Evolutionary conservation across 257 asterid species (phyloP), one percentile per base, ranked within the genome.

Genomic region (Ajuga chamaepitys): DNA sequence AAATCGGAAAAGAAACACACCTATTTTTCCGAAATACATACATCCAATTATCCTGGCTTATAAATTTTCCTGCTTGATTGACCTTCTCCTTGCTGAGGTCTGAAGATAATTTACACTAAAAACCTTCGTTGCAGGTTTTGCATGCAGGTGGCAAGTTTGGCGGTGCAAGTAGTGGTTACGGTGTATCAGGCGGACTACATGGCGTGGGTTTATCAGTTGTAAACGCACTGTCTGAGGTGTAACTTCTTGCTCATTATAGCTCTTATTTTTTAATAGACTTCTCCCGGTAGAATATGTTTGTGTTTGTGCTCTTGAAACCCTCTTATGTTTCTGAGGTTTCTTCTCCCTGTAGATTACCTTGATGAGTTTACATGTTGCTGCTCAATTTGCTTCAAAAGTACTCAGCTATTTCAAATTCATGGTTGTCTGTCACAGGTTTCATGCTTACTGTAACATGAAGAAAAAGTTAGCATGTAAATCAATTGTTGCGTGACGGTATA

Each of bases 111-210:
- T 62, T 52, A 55, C 59, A 16, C 45, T 68, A 48, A 69, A 60
- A 58, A 41, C 41, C 28, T 34, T 74, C 51, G 40, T 67, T 90
- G 83, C 92, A 94, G 99, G 91, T 94, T 73, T 80, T 94, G 83
- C 99, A 94, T 76, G 99, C 99, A 9, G 99, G 99, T 82, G 99
- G 99, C 47, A 94, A 94, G 74, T 94, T 94, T 76, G 99, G 99
- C 79, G 97, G 99, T 73, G 72, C 89, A 28, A 90, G 95, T 74
- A 94, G 99, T 79, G 99, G 99, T 65, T 94, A 94, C 77, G 85
- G 86, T 65, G 97, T 94, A 61, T 94, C 99, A 28, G 99, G 99
- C 73, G 99, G 99, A 73, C 75, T 94, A 55, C 99, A 94, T 77
- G 99, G 99, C 71, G 99, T 94, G 34, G 99, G 99, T 60, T 75